Conservation (phyloP, 2,329 filamentous ascomycete genomes). For the Gnomoniopsis smithogilvyi region DNA sequence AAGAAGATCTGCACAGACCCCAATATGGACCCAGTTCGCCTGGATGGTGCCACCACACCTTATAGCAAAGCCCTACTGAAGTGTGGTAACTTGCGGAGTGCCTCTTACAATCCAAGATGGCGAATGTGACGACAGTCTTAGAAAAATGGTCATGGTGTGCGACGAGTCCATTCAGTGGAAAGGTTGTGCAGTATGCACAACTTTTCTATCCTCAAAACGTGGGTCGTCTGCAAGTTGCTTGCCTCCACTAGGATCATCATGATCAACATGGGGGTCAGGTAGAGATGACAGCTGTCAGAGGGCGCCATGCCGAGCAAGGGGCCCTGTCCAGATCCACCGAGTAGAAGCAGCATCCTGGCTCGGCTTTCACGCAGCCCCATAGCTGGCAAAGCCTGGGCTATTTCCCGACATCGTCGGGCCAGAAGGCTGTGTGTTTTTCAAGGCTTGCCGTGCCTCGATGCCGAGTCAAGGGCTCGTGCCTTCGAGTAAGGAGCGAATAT, state of each 20-base stretch:
- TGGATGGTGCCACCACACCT: neutral
- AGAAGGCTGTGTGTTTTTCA: no score
- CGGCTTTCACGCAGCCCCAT: neutral
- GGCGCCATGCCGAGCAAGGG: constrained; percentile 9
- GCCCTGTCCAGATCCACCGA: neutral
- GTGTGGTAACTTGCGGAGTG: neutral
- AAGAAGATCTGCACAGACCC: neutral
- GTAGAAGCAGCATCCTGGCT: neutral
- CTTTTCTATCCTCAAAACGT: neutral
- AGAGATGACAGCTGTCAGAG: constrained; percentile 18
- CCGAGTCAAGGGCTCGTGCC: neutral
- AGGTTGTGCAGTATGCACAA: constrained; percentile 6
- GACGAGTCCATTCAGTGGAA: neutral
- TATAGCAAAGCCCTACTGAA: neutral
- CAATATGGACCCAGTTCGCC: neutral
- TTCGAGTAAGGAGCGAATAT: no score
- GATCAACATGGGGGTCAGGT: neutral
- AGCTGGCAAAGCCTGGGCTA: neutral
- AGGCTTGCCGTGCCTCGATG: neutral
- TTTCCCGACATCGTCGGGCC: neutral
- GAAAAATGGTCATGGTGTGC: neutral
- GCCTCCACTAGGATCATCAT: neutral
- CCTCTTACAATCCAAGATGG: neutral
- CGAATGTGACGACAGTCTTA: neutral
- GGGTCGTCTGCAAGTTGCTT: neutral